Evolutionary conservation across 768 basidiomycete genomes (phyloP).

Genomic region (Phylloporus scabripes): DNA sequence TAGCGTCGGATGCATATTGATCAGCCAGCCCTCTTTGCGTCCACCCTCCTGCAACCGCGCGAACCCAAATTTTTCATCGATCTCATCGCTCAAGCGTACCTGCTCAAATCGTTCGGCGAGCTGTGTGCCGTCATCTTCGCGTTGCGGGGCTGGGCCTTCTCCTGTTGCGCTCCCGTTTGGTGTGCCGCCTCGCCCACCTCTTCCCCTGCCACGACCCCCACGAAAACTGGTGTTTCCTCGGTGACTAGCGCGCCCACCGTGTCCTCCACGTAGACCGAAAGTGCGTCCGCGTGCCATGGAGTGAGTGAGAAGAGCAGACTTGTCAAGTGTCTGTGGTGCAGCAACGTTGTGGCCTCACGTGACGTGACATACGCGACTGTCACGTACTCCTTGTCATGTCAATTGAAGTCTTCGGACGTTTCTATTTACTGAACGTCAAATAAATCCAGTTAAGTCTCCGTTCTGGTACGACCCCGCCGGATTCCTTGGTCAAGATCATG

Average conservation of each 20-base stretch:
- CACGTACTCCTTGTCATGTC: too few relatives aligned
- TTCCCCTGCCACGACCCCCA: conserved; percentile 47
- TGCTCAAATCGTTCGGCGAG: conserved; percentile 84
- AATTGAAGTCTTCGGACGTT: too few relatives aligned
- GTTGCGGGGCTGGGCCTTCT: conserved; percentile 50
- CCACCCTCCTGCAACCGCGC: conserved; percentile 71
- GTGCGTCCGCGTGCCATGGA: conserved; percentile 41
- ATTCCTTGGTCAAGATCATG: too few relatives aligned
- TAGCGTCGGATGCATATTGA: conserved; percentile 98
- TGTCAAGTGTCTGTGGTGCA: too few relatives aligned
- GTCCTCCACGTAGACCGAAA: conserved; percentile 48
- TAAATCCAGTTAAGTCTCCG: too few relatives aligned
- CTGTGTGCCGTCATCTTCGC: conserved; percentile 88
- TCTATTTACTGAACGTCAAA: too few relatives aligned
- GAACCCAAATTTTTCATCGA: conserved; percentile 94
- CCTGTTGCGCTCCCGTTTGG: conserved; percentile 31
- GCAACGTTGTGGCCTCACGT: too few relatives aligned
- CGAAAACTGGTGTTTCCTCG: conserved; percentile 35
- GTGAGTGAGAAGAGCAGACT: neutral
- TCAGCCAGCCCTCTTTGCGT: conserved; percentile 83
- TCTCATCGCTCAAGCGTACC: conserved; percentile 68
- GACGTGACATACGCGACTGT: too few relatives aligned
- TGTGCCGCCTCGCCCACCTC: conserved; percentile 31
- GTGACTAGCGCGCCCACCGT: conserved; percentile 34
- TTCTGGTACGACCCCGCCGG: too few relatives aligned